Conservation (phyloP, 805 yeast species). For the Ogataea nonfermentans region DNA sequence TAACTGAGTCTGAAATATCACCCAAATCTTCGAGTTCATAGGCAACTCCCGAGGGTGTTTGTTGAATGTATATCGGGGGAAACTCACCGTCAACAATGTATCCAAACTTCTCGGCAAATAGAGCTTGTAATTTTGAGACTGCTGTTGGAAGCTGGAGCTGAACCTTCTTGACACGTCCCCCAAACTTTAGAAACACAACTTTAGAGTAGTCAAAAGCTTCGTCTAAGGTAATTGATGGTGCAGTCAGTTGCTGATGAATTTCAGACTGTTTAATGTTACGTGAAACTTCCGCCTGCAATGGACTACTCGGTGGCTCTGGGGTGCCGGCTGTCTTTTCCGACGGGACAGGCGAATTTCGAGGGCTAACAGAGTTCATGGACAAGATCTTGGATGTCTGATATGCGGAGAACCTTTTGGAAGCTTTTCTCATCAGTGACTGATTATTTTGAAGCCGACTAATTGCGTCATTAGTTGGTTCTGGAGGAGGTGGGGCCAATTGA, state of each 20-base stretch:
- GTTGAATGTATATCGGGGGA: constrained; percentile 77
- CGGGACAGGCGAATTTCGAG: constrained; percentile 17
- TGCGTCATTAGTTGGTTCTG: constrained; percentile 46
- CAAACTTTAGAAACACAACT: constrained; percentile 47
- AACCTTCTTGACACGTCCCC: constrained; percentile 56
- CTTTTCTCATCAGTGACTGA: constrained; percentile 83
- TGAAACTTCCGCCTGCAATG: constrained; percentile 26
- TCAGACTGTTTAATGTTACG: constrained; percentile 27
- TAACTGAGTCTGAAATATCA: constrained; percentile 58
- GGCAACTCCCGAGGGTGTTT: constrained; percentile 53
- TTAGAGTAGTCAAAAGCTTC: constrained; percentile 2
- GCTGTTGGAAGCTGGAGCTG: constrained; percentile 44
- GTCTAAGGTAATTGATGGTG: constrained; percentile 9
- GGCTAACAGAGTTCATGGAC: constrained; percentile 26
- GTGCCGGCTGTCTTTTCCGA: constrained; percentile 5
- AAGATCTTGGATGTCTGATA: constrained; percentile 53
- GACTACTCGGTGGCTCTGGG: constrained; percentile 23
- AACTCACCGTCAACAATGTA: constrained; percentile 64
- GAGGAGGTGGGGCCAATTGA: constrained; percentile 5
- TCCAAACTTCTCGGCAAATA: constrained; percentile 85
- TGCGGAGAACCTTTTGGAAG: constrained; percentile 91
- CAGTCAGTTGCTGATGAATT: constrained; percentile 22
- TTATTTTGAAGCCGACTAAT: constrained; percentile 77
- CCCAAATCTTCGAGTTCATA: constrained; percentile 81
- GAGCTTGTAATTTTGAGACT: constrained; percentile 54